Conservation (phyloP, 352 stramenopile genomes). For the Globisporangium lucens region DNA sequence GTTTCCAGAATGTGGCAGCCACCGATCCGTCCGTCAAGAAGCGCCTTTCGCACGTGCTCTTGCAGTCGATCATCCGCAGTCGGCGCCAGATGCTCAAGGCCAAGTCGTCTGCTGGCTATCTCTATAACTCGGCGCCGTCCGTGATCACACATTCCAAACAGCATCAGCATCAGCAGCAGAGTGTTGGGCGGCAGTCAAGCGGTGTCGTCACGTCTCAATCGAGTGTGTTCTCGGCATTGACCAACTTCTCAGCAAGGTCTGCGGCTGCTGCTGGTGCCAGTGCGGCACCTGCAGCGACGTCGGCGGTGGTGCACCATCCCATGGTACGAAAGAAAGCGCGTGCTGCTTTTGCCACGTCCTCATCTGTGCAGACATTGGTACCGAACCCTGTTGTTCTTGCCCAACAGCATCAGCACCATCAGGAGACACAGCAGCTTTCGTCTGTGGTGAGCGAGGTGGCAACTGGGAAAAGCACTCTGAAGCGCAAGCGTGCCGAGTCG, state of each 20-base stretch:
- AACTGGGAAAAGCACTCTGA: slow-evolving; percentile 9
- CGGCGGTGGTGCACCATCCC: slow-evolving; percentile 46
- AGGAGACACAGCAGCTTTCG: slow-evolving; percentile 16
- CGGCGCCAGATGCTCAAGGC: slow-evolving; percentile 75
- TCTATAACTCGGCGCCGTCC: slow-evolving; percentile 11
- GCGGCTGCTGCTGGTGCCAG: not conserved
- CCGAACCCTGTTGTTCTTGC: slow-evolving; percentile 23
- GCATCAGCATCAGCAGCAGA: not conserved
- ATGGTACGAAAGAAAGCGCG: slow-evolving; percentile 56
- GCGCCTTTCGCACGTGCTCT: slow-evolving; percentile 40
- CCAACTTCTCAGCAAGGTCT: not conserved
- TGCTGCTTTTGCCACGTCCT: slow-evolving; percentile 9
- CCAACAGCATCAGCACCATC: slow-evolving; percentile 19
- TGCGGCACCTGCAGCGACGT: not conserved
- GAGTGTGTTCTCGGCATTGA: slow-evolving; percentile 5
- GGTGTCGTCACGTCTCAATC: not conserved
- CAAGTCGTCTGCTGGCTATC: slow-evolving; percentile 22
- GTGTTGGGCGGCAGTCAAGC: not conserved
- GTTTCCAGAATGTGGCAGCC: slow-evolving; percentile 35
- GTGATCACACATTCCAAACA: not conserved
- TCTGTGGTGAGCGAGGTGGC: not conserved
- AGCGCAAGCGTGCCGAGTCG: slow-evolving; percentile 31
- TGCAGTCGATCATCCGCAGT: slow-evolving; percentile 70
- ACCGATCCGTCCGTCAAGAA: slow-evolving; percentile 25
- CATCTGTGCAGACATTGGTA: slow-evolving; percentile 17